Percentiles rank a stretch among this genome's conserved stretches.
These are phyloP conservation scores for Macrolepiota dolichaula DNA, from an alignment of 768 basidiomycete genomes.

Conservation along the genomic window DNA sequence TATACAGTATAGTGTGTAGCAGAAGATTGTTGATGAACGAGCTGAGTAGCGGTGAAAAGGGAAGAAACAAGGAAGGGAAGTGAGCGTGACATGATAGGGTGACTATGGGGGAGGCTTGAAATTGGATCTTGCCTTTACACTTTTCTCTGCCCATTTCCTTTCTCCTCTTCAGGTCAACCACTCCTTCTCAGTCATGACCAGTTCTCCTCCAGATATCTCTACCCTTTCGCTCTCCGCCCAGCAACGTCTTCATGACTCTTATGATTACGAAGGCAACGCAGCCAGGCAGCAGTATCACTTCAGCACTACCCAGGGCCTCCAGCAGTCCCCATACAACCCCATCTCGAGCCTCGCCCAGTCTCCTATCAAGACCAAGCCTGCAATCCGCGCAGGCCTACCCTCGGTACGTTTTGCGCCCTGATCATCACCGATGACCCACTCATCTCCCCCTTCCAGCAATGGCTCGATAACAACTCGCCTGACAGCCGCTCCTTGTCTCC, in stretches of 20 bases:
- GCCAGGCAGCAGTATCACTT: slow-evolving; percentile 69
- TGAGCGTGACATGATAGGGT: neutral
- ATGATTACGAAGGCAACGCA: slow-evolving; percentile 71
- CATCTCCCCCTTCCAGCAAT: slow-evolving; percentile 56
- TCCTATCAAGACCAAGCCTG: slow-evolving; percentile 68
- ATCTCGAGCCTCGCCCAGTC: slow-evolving; percentile 57
- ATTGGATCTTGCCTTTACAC: slow-evolving; percentile 22
- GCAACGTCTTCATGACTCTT: slow-evolving; percentile 84
- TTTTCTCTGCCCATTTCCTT: slow-evolving; percentile 25
- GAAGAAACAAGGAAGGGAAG: neutral
- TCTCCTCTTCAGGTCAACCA: slow-evolving; percentile 21
- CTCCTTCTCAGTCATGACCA: slow-evolving; percentile 62
- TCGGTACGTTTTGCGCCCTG: slow-evolving; percentile 47
- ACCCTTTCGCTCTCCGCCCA: slow-evolving; percentile 70
- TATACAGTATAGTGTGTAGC: neutral
- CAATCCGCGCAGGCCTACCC: slow-evolving; percentile 67
- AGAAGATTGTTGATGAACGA: neutral
- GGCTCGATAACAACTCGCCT: slow-evolving; percentile 71
- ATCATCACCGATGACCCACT: slow-evolving; percentile 20
- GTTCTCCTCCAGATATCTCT: slow-evolving; percentile 77
- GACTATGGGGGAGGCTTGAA: slow-evolving; percentile 2
- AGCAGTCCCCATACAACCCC: slow-evolving; percentile 58
- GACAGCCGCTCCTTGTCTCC: slow-evolving; percentile 82
- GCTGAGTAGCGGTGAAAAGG: neutral
- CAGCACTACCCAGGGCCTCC: slow-evolving; percentile 53